Conservation (phyloP, 1,284 basidiomycete genomes). For the Sporisorium graminicola region DNA sequence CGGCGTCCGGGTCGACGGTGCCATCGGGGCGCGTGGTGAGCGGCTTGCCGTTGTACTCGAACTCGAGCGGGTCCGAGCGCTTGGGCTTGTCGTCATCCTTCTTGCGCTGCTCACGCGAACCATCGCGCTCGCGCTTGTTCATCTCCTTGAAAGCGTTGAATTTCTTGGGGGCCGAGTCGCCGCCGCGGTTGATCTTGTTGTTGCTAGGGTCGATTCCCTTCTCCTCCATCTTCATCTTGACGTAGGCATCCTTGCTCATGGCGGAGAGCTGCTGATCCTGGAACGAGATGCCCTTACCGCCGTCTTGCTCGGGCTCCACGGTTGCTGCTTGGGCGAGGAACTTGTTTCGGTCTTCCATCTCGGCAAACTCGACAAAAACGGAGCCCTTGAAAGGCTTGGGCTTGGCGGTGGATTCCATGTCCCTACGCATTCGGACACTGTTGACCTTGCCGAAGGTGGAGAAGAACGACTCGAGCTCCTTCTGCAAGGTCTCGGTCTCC, state of each 20-base stretch:
- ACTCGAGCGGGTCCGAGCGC: constrained; percentile 68
- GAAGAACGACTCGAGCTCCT: constrained; percentile 85
- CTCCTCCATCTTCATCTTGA: constrained; percentile 97
- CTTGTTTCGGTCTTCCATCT: constrained; percentile 78
- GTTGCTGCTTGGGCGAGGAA: constrained; percentile 81
- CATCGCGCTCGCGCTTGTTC: constrained; percentile 71
- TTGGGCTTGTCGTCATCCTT: constrained; percentile 58
- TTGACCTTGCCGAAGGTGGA: constrained; percentile 83
- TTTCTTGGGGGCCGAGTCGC: constrained; percentile 70
- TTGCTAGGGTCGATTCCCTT: constrained; percentile 81
- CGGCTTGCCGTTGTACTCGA: constrained; percentile 70
- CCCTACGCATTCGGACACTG: constrained; percentile 87
- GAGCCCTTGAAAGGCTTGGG: constrained; percentile 91
- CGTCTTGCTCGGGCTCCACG: constrained; percentile 57
- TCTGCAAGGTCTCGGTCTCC: constrained; percentile 80
- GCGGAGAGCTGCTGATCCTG: constrained; percentile 76
- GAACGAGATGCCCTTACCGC: constrained; percentile 57
- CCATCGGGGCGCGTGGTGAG: constrained; percentile 79
- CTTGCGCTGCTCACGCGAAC: constrained; percentile 60
- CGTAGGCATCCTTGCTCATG: constrained; percentile 85
- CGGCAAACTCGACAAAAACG: constrained; percentile 90
- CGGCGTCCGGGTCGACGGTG: constrained; percentile 77
- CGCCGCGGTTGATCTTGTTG: constrained; percentile 74
- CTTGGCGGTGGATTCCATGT: constrained; percentile 67
- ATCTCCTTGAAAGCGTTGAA: constrained; percentile 94